Conservation (phyloP, 495 filamentous ascomycete genomes). For the Articulospora tetracladia region DNA sequence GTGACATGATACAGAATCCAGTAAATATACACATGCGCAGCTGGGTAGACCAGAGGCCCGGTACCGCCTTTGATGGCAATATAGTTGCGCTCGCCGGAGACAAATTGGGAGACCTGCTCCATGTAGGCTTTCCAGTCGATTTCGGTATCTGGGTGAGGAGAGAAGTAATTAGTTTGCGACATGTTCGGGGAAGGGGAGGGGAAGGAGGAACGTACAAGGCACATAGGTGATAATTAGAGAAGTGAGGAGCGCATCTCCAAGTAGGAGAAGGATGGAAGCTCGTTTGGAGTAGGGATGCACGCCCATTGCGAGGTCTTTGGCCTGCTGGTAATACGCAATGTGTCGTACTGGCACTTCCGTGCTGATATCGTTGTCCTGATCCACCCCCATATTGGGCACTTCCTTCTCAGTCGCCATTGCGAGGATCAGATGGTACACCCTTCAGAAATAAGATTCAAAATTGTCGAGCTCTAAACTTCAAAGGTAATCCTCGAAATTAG, state of each 20-base stretch:
- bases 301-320: slow-evolving; percentile 15
- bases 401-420: neutral
- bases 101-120: slow-evolving; percentile 79
- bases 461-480: no score
- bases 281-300: slow-evolving; percentile 19
- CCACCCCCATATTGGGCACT: neutral
- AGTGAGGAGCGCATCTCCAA: slow-evolving; percentile 72
- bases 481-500: no score
- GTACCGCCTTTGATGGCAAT: slow-evolving; percentile 80
- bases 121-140: slow-evolving; percentile 98
- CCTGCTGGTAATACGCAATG: slow-evolving; percentile 8
- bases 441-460: no score
- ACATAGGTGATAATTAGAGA: slow-evolving; percentile 76
- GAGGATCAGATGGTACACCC: no score
- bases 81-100: slow-evolving; percentile 86
- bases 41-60: slow-evolving; percentile 91
- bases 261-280: slow-evolving; percentile 55
- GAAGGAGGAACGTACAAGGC: slow-evolving; percentile 64
- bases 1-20: slow-evolving; percentile 75
- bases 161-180: slow-evolving; percentile 1
- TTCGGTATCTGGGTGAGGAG: slow-evolving; percentile 77
- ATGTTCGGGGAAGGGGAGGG: neutral
- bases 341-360: slow-evolving; percentile 5
- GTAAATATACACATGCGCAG: slow-evolving; percentile 90
- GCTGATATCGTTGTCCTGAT: neutral